Percentiles rank a stretch among this genome's conserved stretches.
Evolutionary conservation across 2,329 filamentous ascomycete genomes (phyloP).

Genomic region (Paracoccidioides lutzii): DNA sequence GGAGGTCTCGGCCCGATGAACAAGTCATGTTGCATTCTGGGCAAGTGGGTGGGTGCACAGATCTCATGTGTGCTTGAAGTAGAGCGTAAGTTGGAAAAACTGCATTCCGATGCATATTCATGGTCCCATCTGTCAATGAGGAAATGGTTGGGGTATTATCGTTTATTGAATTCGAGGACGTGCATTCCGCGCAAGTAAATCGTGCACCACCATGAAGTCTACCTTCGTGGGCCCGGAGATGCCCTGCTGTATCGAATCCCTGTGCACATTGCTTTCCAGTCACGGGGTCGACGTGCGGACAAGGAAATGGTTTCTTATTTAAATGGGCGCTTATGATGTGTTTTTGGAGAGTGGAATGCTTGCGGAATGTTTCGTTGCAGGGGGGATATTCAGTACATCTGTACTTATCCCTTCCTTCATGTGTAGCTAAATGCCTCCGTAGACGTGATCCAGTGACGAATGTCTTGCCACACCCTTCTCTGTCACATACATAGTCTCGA

Average conservation of each 20-base stretch:
- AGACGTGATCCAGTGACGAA: slow-evolving; percentile 72
- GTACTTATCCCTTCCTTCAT: slow-evolving; percentile 64
- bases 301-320: slow-evolving; percentile 57
- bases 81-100: slow-evolving; percentile 61
- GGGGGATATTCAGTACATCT: slow-evolving; percentile 56
- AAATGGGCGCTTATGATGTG: slow-evolving; percentile 70
- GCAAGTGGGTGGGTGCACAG: slow-evolving; percentile 60
- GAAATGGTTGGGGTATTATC: slow-evolving; percentile 17
- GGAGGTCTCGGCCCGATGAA: slow-evolving; percentile 52
- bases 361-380: slow-evolving; percentile 70
- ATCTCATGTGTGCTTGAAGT: slow-evolving; percentile 60
- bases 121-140: slow-evolving; percentile 4
- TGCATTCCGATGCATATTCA: neutral
- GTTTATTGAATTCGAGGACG: slow-evolving; percentile 24
- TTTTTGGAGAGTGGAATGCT: slow-evolving; percentile 71
- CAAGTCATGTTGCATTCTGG: slow-evolving; percentile 59
- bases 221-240: slow-evolving; percentile 58
- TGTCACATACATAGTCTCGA: slow-evolving; percentile 57
- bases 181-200: slow-evolving; percentile 69
- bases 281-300: slow-evolving; percentile 43
- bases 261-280: slow-evolving; percentile 48
- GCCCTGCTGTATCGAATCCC: slow-evolving; percentile 60
- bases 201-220: slow-evolving; percentile 55
- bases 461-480: slow-evolving; percentile 59
- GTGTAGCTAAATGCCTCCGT: slow-evolving; percentile 62